Conservation (phyloP, 176 grass and related monocot species). For the Aegilops bicornis region DNA sequence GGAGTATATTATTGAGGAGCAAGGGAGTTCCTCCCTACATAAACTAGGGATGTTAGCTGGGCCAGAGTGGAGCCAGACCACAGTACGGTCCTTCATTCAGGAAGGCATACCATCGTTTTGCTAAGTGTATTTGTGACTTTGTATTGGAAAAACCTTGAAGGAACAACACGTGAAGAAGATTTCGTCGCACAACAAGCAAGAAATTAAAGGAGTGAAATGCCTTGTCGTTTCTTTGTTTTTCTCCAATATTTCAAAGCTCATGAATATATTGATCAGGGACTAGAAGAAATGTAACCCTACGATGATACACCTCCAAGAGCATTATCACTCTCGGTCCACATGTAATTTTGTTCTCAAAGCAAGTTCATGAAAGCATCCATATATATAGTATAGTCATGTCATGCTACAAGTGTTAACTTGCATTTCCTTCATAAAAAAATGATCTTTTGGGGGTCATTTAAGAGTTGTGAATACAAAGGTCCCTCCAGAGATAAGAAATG, state of each 20-base stretch:
- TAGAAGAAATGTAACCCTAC: background rate
- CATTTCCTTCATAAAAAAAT: background rate
- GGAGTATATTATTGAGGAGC: no score
- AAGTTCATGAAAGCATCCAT: background rate
- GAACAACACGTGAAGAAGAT: no score
- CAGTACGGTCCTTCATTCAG: no score
- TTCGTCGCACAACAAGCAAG: no score
- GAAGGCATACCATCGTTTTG: no score
- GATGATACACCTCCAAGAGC: background rate
- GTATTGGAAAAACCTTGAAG: no score
- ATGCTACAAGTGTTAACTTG: background rate
- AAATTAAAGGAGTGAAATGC: background rate
- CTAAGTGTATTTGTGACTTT: no score
- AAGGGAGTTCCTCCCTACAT: no score
- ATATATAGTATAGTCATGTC: background rate
- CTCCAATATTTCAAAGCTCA: background rate
- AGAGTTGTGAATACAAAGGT: background rate
- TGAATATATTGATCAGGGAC: background rate
- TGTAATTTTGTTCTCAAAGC: background rate
- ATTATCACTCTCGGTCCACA: no score
- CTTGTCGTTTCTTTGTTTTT: background rate
- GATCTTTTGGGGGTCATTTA: background rate
- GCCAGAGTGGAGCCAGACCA: no score
- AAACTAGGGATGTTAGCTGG: no score
- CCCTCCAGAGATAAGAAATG: background rate